Evolutionary conservation across 345 rosid species (phyloP).

Genomic region (Gossypium rotundifolium): DNA sequence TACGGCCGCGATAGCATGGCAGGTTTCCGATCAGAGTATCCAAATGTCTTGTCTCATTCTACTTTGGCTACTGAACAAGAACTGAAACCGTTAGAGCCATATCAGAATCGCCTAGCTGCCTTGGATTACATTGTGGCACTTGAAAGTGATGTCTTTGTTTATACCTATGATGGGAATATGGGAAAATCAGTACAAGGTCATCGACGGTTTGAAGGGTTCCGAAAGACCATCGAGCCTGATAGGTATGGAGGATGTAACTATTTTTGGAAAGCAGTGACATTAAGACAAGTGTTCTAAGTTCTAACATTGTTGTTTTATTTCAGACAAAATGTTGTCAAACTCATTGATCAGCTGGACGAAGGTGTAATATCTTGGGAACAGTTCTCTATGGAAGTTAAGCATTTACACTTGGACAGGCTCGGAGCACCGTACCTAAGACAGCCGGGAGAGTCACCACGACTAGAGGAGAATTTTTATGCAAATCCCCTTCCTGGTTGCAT

Average conservation of each 20-base stretch:
- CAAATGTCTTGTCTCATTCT: constrained; percentile 76
- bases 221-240: constrained; percentile 82
- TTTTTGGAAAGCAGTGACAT: not conserved
- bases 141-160: constrained; percentile 86
- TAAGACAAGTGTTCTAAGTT: not conserved
- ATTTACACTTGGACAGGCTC: constrained; percentile 52
- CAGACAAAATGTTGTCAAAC: constrained; percentile 63
- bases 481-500: constrained; percentile 89
- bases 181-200: constrained; percentile 98
- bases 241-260: constrained; percentile 28
- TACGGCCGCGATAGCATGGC: constrained; percentile 78
- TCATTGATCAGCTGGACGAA: constrained; percentile 67
- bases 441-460: constrained; percentile 60
- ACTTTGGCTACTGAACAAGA: constrained; percentile 77
- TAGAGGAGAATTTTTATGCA: constrained; percentile 87
- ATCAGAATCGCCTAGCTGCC: constrained; percentile 92
- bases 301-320: constrained; percentile 14
- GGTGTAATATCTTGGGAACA: constrained; percentile 62
- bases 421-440: constrained; percentile 68
- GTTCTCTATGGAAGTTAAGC: constrained; percentile 61
- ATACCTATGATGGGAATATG: constrained; percentile 95
- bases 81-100: constrained; percentile 58
- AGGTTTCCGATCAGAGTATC: constrained; percentile 65
- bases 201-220: constrained; percentile 73
- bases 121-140: constrained; percentile 86